phyloP scores from a whole-genome alignment of 1,284 basidiomycete species.

The Sporisorium reilianum region DNA sequence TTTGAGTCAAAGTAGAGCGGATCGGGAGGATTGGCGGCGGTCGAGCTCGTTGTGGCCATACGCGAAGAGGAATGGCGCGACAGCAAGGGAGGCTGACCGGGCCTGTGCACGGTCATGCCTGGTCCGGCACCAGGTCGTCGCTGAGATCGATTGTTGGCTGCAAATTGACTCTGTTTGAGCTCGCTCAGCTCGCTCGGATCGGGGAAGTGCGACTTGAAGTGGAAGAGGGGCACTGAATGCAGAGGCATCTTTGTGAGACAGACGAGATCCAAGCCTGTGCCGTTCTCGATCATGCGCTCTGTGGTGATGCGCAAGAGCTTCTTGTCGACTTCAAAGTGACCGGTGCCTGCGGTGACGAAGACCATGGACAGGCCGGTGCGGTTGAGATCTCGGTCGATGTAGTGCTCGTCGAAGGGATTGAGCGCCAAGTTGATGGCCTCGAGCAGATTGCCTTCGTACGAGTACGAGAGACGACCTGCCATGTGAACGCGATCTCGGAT shows the following conservation, averaged over 20 bases:
- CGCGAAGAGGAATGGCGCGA: conserved; percentile 41
- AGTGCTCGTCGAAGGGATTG: conserved; percentile 93
- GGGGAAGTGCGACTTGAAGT: conserved; percentile 59
- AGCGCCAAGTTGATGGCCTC: conserved; percentile 94
- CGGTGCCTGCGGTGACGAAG: conserved; percentile 92
- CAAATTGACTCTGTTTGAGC: conserved; percentile 23
- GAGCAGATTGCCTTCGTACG: conserved; percentile 93
- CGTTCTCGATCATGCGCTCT: conserved; percentile 94
- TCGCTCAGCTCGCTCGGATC: conserved; percentile 46
- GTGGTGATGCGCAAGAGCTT: conserved; percentile 90
- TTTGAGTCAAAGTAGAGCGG: conserved; percentile 62
- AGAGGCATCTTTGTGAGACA: conserved; percentile 91
- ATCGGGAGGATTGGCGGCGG: conserved; percentile 48
- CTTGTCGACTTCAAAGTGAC: conserved; percentile 92
- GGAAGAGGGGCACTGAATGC: conserved; percentile 77
- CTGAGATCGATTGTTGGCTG: conserved; percentile 16
- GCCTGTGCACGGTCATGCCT: conserved; percentile 32
- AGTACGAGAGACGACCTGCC: conserved; percentile 80
- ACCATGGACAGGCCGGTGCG: conserved; percentile 89
- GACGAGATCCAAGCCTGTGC: conserved; percentile 88
- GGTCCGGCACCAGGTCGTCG: conserved; percentile 32
- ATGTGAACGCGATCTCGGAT: conserved; percentile 59
- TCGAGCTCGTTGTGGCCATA: conserved; percentile 8
- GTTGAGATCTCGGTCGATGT: conserved; percentile 92
- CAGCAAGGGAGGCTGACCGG: conserved; percentile 25